Evolutionary conservation across 2,329 filamentous ascomycete genomes (phyloP).

Genomic region (Rachicladosporium sp.): DNA sequence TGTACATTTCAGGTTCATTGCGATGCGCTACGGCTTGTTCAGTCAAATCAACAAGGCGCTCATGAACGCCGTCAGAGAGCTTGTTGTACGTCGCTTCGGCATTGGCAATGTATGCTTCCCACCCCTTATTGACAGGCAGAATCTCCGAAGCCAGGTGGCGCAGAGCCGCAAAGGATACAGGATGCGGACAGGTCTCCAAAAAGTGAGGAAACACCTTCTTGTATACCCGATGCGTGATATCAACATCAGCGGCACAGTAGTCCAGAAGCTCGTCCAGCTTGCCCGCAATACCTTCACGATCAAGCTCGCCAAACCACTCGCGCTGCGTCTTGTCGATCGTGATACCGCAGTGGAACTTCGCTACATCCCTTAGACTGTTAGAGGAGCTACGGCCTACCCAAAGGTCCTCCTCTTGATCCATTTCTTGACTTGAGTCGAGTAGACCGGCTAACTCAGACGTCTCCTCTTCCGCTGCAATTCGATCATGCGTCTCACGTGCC

Average conservation of each 20-base stretch:
- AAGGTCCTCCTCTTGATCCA: constrained; percentile 80
- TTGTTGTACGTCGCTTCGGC: constrained; percentile 75
- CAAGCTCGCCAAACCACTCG: constrained; percentile 74
- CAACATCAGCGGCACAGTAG: constrained; percentile 91
- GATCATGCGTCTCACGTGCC: constrained; percentile 70
- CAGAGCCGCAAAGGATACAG: constrained; percentile 89
- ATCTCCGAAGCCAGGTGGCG: constrained; percentile 90
- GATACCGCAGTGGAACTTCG: constrained; percentile 87
- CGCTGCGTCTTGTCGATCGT: constrained; percentile 81
- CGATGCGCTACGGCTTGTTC: constrained; percentile 68
- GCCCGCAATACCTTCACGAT: constrained; percentile 54
- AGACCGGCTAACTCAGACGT: constrained; percentile 59
- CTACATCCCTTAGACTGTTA: constrained; percentile 89
- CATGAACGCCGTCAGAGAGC: constrained; percentile 64
- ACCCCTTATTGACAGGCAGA: constrained; percentile 74
- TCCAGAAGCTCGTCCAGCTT: constrained; percentile 75
- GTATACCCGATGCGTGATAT: constrained; percentile 87
- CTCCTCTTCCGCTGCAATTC: constrained; percentile 58
- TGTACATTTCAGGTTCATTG: constrained; percentile 54
- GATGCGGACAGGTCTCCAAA: constrained; percentile 80
- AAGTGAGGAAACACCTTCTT: constrained; percentile 87
- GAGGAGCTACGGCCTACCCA: constrained; percentile 93
- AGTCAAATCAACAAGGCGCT: constrained; percentile 60
- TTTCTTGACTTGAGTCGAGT: constrained; percentile 46
- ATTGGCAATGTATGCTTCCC: constrained; percentile 73